Percentiles rank a stretch among this genome's conserved stretches.
Conservation (phyloP, 352 stramenopile species). For the Elongisporangium undulatum region DNA sequence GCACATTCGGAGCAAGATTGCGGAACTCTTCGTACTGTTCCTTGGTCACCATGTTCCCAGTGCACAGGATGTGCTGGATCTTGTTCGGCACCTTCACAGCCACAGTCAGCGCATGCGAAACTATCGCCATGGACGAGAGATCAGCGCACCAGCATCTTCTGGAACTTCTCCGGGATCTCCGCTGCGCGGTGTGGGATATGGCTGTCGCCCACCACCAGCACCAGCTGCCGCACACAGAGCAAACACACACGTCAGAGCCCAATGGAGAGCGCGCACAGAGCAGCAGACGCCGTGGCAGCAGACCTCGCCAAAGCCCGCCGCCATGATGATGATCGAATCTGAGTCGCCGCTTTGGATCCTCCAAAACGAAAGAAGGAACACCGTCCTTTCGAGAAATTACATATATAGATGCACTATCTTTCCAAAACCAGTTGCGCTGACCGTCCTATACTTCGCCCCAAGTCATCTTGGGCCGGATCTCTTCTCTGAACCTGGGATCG, state of each 20-base stretch:
- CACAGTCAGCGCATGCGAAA: neutral
- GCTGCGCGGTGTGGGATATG: constrained; percentile 94
- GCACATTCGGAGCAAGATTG: constrained; percentile 94
- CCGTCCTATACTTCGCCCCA: neutral
- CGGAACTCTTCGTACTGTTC: constrained; percentile 95
- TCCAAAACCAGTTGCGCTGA: neutral
- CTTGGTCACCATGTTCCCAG: constrained; percentile 94
- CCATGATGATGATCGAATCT: constrained; percentile 40
- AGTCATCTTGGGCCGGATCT: neutral
- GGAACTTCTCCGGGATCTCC: constrained; percentile 96
- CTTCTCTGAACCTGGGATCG: neutral
- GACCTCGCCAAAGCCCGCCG: constrained; percentile 65
- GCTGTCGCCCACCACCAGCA: constrained; percentile 96
- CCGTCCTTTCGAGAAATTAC: neutral
- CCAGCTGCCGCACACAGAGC: constrained; percentile 81
- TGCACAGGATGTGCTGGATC: constrained; percentile 98
- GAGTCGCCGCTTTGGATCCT: constrained; percentile 10
- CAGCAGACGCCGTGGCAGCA: neutral
- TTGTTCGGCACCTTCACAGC: constrained; percentile 91
- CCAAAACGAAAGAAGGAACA: neutral
- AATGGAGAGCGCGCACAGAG: neutral
- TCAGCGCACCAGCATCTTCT: constrained; percentile 80
- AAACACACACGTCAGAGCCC: neutral
- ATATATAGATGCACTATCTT: neutral
- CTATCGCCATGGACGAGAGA: neutral